A percentile compares a stretch with the other conserved stretches of the same genome.
Evolutionary conservation across 2,329 filamentous ascomycete genomes (phyloP).

Genomic region (Neofusicoccum kwambonambiense): DNA sequence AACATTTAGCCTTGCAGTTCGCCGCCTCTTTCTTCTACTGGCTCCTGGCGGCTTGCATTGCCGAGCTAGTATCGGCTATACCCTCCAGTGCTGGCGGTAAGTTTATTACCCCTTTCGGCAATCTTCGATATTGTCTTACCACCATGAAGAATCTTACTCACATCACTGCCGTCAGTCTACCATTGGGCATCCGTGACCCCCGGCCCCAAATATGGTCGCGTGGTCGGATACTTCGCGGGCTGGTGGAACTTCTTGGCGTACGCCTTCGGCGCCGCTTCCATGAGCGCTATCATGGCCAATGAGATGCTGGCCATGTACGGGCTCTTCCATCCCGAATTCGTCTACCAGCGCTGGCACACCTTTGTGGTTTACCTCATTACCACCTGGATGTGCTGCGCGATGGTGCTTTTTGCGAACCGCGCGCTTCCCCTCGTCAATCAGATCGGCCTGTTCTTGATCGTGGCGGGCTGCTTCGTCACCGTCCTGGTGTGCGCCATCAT

Average conservation of each 20-base stretch:
- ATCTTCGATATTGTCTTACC: background rate
- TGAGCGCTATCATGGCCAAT: slow-evolving; percentile 46
- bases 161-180: slow-evolving; percentile 38
- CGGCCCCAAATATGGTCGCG: slow-evolving; percentile 46
- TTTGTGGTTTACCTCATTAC: slow-evolving; percentile 51
- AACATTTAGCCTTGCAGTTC: slow-evolving; percentile 30
- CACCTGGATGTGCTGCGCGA: slow-evolving; percentile 46
- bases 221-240: slow-evolving; percentile 51
- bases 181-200: slow-evolving; percentile 54
- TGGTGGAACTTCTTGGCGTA: slow-evolving; percentile 55
- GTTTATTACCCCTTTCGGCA: background rate
- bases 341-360: slow-evolving; percentile 50
- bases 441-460: slow-evolving; percentile 54
- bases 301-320: slow-evolving; percentile 50
- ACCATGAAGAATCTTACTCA: background rate
- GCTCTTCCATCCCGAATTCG: slow-evolving; percentile 48
- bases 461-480: slow-evolving; percentile 56
- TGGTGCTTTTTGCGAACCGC: slow-evolving; percentile 56
- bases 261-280: slow-evolving; percentile 47
- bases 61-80: slow-evolving; percentile 49
- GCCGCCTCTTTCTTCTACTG: slow-evolving; percentile 52
- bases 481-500: slow-evolving; percentile 58
- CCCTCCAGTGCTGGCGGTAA: slow-evolving; percentile 39
- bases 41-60: slow-evolving; percentile 51
- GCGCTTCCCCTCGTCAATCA: slow-evolving; percentile 54